Percentiles rank a stretch among this genome's conserved stretches.
These are phyloP conservation scores for Glebionis coronaria DNA, from an alignment of 129 eudicot species.

Conservation along the genomic window DNA sequence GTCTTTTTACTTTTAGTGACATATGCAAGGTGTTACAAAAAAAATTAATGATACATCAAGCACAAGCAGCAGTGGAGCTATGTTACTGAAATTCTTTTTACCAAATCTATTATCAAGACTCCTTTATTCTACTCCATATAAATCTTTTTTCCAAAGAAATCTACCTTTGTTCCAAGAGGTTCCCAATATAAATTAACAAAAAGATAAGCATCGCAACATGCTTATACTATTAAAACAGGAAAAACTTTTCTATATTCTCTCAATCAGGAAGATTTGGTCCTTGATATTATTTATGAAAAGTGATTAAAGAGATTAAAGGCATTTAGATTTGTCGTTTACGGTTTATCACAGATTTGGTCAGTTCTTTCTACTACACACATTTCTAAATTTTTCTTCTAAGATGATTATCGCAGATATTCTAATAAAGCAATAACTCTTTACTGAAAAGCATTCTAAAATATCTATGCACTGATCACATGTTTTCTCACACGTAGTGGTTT, in stretches of 20 bases:
- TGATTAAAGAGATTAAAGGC: neutral
- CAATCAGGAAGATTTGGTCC: constrained; percentile 8
- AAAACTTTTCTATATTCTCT: neutral
- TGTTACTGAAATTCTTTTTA: too few relatives aligned
- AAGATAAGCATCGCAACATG: neutral
- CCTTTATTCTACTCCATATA: too few relatives aligned
- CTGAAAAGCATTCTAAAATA: too few relatives aligned
- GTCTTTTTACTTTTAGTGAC: too few relatives aligned
- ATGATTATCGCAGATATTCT: too few relatives aligned
- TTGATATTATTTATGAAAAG: constrained; percentile 13
- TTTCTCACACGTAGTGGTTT: constrained; percentile 4
- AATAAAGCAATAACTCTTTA: too few relatives aligned
- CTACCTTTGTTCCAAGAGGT: neutral
- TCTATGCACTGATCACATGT: neutral
- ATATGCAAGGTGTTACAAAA: too few relatives aligned
- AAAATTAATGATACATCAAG: too few relatives aligned
- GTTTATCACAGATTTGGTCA: neutral
- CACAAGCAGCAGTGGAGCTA: too few relatives aligned
- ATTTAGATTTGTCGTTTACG: neutral
- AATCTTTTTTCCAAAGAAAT: neutral
- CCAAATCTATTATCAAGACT: too few relatives aligned
- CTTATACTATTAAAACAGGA: neutral
- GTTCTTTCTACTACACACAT: neutral
- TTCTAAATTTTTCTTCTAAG: neutral
- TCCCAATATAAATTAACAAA: neutral